phyloP scores from a whole-genome alignment of 2,329 filamentous ascomycete species.

The Colletotrichum eleusines region DNA sequence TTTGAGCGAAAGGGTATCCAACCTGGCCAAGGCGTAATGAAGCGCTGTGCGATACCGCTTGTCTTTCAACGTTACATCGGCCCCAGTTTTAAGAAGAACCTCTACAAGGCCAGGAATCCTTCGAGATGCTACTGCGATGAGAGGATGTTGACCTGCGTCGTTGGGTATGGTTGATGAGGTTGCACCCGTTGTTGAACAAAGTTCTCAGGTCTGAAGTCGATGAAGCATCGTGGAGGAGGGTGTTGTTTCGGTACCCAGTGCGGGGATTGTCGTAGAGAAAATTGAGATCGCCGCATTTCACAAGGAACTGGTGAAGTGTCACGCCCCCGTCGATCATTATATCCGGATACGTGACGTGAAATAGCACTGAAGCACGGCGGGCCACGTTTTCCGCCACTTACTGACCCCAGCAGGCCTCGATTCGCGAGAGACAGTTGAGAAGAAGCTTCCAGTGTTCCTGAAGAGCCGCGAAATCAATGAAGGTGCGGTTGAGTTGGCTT shows the following conservation, averaged over 20 bases:
- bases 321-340: fast-evolving
- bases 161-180: neutral
- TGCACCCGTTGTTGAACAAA: neutral
- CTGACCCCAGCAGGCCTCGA: neutral
- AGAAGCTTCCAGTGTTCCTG: neutral
- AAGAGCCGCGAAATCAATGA: neutral
- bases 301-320: neutral
- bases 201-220: neutral
- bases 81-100: neutral
- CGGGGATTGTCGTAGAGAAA: neutral
- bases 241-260: neutral
- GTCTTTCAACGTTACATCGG: neutral
- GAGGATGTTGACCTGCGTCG: neutral
- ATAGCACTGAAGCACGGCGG: neutral
- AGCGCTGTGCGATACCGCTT: neutral
- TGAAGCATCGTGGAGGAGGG: neutral
- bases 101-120: fast-evolving
- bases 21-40: neutral
- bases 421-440: neutral
- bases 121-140: neutral
- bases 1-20: too few relatives aligned
- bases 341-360: neutral
- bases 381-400: neutral
- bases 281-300: neutral
- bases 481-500: neutral